Evolutionary conservation across 768 basidiomycete species (phyloP).

Genomic region (Gymnopilus dilepis): DNA sequence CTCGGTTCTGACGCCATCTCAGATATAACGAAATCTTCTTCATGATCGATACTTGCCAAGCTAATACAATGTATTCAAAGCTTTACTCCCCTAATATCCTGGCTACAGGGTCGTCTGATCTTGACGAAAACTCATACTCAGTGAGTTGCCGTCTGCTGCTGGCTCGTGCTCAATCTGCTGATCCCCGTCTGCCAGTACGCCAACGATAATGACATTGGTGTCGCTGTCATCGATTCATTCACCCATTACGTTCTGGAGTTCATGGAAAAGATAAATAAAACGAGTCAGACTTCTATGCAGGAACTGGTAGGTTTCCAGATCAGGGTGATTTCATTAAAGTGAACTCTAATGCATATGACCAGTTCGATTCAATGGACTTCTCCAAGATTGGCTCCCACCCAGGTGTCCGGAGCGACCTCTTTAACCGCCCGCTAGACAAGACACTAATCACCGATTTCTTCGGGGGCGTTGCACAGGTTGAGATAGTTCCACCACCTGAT

Average conservation of each 20-base stretch:
- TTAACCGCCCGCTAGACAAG: conserved; percentile 64
- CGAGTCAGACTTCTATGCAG: conserved; percentile 76
- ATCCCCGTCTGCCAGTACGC: conserved; percentile 66
- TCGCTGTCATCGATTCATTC: conserved; percentile 93
- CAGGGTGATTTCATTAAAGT: background rate
- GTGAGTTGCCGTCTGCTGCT: conserved; percentile 47
- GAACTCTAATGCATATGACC: background rate
- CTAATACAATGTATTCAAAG: conserved; percentile 93
- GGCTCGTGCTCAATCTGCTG: background rate
- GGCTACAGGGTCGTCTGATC: conserved; percentile 84
- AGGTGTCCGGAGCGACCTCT: conserved; percentile 89
- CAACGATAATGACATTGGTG: conserved; percentile 93
- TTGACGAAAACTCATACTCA: conserved; percentile 93
- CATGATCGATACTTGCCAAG: conserved; percentile 99
- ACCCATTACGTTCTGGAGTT: conserved; percentile 92
- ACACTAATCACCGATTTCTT: conserved; percentile 84
- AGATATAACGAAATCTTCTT: conserved; percentile 96
- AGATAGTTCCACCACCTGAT: conserved; percentile 47
- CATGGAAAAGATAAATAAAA: conserved; percentile 94
- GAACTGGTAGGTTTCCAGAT: conserved; percentile 66
- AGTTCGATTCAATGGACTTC: conserved; percentile 86
- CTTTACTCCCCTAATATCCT: conserved; percentile 93
- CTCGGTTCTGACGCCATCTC: background rate
- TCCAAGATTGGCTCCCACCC: conserved; percentile 81
- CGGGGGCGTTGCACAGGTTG: conserved; percentile 86